A percentile compares a stretch with the other conserved stretches of the same genome.
Evolutionary conservation across 306 rosid species (phyloP).

Genomic region (Argentina anserina): DNA sequence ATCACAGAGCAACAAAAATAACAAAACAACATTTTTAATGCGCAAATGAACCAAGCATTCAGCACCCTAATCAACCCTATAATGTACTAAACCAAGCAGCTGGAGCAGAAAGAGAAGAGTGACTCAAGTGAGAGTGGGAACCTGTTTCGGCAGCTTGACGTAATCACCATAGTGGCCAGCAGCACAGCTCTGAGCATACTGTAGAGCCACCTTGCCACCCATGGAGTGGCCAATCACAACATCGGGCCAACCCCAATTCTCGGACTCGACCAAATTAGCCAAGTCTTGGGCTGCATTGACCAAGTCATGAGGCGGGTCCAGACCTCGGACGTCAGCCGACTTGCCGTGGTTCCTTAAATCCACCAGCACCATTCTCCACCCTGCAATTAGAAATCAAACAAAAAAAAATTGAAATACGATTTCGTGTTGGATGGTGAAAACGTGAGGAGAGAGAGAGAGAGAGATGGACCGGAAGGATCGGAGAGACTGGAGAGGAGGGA

Average conservation of each 20-base stretch:
- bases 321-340: constrained; percentile 52
- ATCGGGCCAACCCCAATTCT: constrained; percentile 90
- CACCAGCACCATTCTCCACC: constrained; percentile 80
- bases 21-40: constrained; percentile 8
- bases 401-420: not conserved
- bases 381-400: constrained; percentile 1
- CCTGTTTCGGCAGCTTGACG: constrained; percentile 71
- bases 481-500: constrained; percentile 57
- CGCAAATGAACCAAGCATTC: constrained; percentile 17
- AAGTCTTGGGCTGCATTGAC: constrained; percentile 71
- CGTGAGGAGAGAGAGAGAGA: not conserved
- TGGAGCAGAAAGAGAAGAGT: not conserved
- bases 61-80: too few species aligned
- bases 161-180: constrained; percentile 64
- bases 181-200: constrained; percentile 57
- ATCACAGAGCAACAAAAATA: constrained; percentile 26
- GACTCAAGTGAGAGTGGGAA: constrained; percentile 22
- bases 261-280: constrained; percentile 59
- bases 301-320: constrained; percentile 66
- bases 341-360: constrained; percentile 90
- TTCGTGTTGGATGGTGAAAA: too few species aligned
- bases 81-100: too few species aligned
- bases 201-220: constrained; percentile 92
- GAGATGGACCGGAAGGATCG: constrained; percentile 49
- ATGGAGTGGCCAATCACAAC: constrained; percentile 85